Percentiles rank a stretch among this genome's conserved stretches.
phyloP scores from a whole-genome alignment of 2,329 filamentous ascomycete species.

The Aspergillus texensis region DNA sequence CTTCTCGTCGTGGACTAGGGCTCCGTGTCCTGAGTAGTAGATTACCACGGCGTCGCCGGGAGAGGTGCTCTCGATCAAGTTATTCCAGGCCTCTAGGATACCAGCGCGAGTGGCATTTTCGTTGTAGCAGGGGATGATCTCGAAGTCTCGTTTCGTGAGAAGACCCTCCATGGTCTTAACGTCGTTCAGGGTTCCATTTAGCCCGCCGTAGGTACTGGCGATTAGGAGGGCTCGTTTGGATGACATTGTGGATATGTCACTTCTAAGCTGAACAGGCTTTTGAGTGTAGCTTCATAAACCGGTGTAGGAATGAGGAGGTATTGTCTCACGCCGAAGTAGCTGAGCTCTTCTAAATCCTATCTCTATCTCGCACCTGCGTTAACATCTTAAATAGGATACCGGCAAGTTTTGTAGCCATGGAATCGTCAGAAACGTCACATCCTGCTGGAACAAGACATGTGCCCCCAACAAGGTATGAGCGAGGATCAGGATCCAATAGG shows the following conservation, averaged over 20 bases:
- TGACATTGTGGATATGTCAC: not conserved
- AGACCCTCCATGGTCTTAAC: not conserved
- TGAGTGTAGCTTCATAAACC: not conserved
- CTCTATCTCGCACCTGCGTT: too few relatives aligned
- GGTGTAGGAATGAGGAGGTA: not conserved
- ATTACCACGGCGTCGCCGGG: constrained; percentile 3
- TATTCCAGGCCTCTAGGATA: not conserved
- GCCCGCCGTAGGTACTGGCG: not conserved
- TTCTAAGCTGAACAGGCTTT: not conserved
- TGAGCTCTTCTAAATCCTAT: not conserved
- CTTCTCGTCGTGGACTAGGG: not conserved
- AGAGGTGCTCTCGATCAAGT: not conserved
- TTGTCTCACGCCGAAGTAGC: not conserved
- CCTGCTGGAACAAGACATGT: not conserved
- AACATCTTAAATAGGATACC: not conserved
- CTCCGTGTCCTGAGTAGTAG: constrained; percentile 10
- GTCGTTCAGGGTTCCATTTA: constrained; percentile 4
- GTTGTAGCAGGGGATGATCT: not conserved
- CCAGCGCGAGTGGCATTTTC: constrained; percentile 2
- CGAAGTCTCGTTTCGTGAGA: not conserved
- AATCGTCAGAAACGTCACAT: not conserved
- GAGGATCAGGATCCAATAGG: not conserved
- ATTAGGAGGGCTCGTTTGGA: constrained; percentile 6
- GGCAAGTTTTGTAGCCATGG: not conserved
- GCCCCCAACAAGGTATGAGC: accelerated